Evolutionary conservation across 495 filamentous ascomycete genomes (phyloP), one percentile per base, ranked within the genome.

Genomic region (Penicillium parvum): DNA sequence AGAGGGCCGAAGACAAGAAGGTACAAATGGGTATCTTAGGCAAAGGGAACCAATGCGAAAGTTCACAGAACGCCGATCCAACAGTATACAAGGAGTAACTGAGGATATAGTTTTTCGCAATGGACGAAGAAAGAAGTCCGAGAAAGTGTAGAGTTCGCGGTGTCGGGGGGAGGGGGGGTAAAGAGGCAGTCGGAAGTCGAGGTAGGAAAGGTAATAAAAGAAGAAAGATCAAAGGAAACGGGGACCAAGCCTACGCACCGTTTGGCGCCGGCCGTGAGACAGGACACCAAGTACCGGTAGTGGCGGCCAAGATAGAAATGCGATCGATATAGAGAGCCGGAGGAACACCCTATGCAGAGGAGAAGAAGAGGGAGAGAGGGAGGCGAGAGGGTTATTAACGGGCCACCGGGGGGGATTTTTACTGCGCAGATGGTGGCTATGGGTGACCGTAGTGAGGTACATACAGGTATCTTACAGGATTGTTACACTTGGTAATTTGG

Each of bases 251-350:
- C 70, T 71, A 73, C 66, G 70, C 70, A 74, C 70, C 70, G 68
- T 72, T 71, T 74, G 70, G 70, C 70, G 70, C 70, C 70, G 68
- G 70, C 63, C 70, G 68, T 70, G 61, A 74, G 68, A 74, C 69
- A 73, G 71, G 71, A 73, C 71, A 74, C 69, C 71, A 72, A 71
- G 63, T 63, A 72, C 65, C 69, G 71, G 69, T 69, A 71, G 68
- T 72, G 71, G 71, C 69, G 71, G 68, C 71, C 69, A 74, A 68
- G 60, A 67, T 49, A 65, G n/a, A 45, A 61, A 64, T 58, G 55
- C 65, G 64, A 61, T 68, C 65, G 58, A 68, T 63, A 45, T 57
- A 52, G 47, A 44, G 55, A 55, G 57, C 43, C 40, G 55, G 39
- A 45, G 33, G 49, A 53, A 61, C 57, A 55, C 57, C 48, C 55